phyloP scores from a whole-genome alignment of 164 flowering plant species.

The Aristolochia fimbriata region DNA sequence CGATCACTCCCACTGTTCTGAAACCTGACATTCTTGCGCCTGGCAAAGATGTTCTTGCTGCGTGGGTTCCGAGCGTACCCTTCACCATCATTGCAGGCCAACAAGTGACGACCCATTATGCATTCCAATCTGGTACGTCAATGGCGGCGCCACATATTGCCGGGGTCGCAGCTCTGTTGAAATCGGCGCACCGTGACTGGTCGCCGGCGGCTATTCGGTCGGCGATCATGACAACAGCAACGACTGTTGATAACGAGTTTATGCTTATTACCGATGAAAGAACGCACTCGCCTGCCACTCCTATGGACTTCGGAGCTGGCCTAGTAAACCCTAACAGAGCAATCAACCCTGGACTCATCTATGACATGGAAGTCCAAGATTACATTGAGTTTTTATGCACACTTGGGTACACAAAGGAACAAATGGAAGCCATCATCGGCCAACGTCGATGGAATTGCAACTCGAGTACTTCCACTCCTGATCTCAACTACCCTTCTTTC shows the following conservation, averaged over 20 bases:
- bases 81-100: background rate
- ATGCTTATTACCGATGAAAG: slow-evolving; percentile 7
- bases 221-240: slow-evolving; percentile 27
- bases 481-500: slow-evolving; percentile 14
- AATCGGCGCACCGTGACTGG: slow-evolving; percentile 31
- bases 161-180: slow-evolving; percentile 28
- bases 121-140: slow-evolving; percentile 25
- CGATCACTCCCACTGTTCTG: slow-evolving; percentile 1
- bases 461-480: background rate
- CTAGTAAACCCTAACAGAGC: slow-evolving; percentile 32
- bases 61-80: slow-evolving; percentile 16
- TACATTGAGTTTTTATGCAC: slow-evolving; percentile 31
- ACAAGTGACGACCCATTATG: slow-evolving; percentile 18
- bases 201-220: slow-evolving; percentile 34
- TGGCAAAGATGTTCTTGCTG: slow-evolving; percentile 31
- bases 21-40: slow-evolving; percentile 26
- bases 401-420: slow-evolving; percentile 28
- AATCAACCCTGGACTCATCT: slow-evolving; percentile 34
- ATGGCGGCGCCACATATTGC: slow-evolving; percentile 30
- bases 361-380: slow-evolving; percentile 24
- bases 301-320: slow-evolving; percentile 32
- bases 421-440: slow-evolving; percentile 14
- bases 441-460: background rate
- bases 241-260: slow-evolving; percentile 11
- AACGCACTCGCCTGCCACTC: slow-evolving; percentile 11